Conservation (phyloP, 225 moss, liverwort and hornwort genomes). For the Bryoerythrophyllum caledonicum region DNA sequence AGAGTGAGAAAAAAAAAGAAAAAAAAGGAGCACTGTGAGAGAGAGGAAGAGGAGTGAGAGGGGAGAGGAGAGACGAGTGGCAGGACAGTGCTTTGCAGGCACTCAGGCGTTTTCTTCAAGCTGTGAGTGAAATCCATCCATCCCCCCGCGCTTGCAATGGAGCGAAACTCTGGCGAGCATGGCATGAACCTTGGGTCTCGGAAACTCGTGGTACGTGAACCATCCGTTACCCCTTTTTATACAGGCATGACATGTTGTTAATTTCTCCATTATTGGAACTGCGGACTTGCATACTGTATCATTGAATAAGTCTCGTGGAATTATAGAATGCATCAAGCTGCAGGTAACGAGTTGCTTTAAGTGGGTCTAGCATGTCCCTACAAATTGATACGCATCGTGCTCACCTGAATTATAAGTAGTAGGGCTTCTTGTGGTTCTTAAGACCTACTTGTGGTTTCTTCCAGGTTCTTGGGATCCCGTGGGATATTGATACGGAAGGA, state of each 20-base stretch:
- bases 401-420: not conserved
- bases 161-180: slow-evolving; percentile 60
- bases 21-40: slow-evolving; percentile 62
- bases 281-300: not conserved
- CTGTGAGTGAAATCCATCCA: slow-evolving; percentile 36
- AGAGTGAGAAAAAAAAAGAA: slow-evolving; percentile 64
- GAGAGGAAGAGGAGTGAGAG: slow-evolving; percentile 86
- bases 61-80: slow-evolving; percentile 80
- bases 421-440: not conserved
- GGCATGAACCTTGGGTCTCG: slow-evolving; percentile 68
- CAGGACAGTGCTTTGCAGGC: slow-evolving; percentile 80
- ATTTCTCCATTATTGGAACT: not conserved
- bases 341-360: not conserved
- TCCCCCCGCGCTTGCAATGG: slow-evolving; percentile 47
- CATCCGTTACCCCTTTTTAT: not conserved
- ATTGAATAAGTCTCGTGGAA: slow-evolving; percentile 13
- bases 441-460: slow-evolving; percentile 20
- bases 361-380: not conserved
- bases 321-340: slow-evolving; percentile 2
- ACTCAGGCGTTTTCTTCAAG: slow-evolving; percentile 52
- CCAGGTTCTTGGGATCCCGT: slow-evolving; percentile 93
- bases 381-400: not conserved
- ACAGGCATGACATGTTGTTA: slow-evolving; percentile 6
- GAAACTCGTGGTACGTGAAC: slow-evolving; percentile 68
- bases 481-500: slow-evolving; percentile 97